phyloP scores from a whole-genome alignment of 2,329 filamentous ascomycete species.

The Zelopaecilomyces penicillatus region DNA sequence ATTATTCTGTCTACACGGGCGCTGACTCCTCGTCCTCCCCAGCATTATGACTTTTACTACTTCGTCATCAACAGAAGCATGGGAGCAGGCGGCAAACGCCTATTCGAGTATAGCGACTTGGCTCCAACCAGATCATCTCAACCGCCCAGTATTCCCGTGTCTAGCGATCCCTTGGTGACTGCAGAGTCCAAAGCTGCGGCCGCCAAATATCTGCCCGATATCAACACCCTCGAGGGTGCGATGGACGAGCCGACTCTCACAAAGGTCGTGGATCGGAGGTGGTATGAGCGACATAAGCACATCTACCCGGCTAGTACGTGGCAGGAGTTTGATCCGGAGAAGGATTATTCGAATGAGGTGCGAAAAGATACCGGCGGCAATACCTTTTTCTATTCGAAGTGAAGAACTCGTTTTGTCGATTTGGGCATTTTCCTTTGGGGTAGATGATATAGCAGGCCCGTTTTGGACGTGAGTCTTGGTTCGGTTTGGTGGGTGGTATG shows the following conservation, averaged over 20 bases:
- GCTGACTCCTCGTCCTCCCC: slow-evolving; percentile 7
- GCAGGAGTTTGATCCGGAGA: slow-evolving; percentile 88
- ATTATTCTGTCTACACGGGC: slow-evolving; percentile 11
- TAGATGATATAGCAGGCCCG: background rate
- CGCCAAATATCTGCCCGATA: slow-evolving; percentile 32
- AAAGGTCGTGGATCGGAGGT: slow-evolving; percentile 90
- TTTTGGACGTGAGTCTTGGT: slow-evolving; percentile 1
- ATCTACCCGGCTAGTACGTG: slow-evolving; percentile 94
- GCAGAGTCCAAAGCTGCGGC: slow-evolving; percentile 29
- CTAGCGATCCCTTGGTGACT: slow-evolving; percentile 19
- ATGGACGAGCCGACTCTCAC: slow-evolving; percentile 71
- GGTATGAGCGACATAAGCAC: slow-evolving; percentile 97
- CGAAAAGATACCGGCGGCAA: slow-evolving; percentile 84
- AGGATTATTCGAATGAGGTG: slow-evolving; percentile 70
- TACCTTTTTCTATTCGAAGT: slow-evolving; percentile 72
- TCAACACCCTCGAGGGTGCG: slow-evolving; percentile 61
- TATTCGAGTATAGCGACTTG: slow-evolving; percentile 68
- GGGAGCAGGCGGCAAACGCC: slow-evolving; percentile 59
- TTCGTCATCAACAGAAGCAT: slow-evolving; percentile 84
- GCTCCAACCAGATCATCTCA: slow-evolving; percentile 28
- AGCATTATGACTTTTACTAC: slow-evolving; percentile 98
- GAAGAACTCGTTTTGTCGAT: slow-evolving; percentile 10
- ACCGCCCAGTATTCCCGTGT: slow-evolving; percentile 4
- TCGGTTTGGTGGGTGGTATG: background rate
- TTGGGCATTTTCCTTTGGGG: background rate